Evolutionary conservation across 345 rosid genomes (phyloP), one percentile per base, ranked within the genome.

Genomic region (Sonneratia caseolaris): DNA sequence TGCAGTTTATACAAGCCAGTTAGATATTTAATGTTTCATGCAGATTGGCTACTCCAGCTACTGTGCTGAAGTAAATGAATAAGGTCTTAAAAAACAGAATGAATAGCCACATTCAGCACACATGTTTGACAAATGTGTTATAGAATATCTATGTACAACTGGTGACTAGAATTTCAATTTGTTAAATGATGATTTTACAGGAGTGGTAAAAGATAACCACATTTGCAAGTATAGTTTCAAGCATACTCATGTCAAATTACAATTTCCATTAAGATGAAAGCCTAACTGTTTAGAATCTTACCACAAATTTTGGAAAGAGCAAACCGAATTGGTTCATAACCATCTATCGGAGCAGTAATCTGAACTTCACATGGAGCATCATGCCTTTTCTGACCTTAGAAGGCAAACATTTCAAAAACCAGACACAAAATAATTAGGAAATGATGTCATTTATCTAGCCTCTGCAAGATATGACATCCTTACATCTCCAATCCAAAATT

Each of bases 401-500:
- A 79, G 51, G 45, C 72, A 72, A 49, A 73, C 43, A 69, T 66
- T 71, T 21, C 16, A 7, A 40, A 64, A 68, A 76, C 81, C 62
- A 66, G 75, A 37, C 66, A 38, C 76, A 61, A 8, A 51, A 65
- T 55, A 38, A 74, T 66, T 5, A 37, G 67, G 67, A 71, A 77
- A 40, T 18, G 15, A 24, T 7, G 18, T 8, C 2, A 65, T 74
- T 24, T 74, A 38, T 45, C 40, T 21, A 32, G 65, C 68, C 75
- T 13, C 32, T 37, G 51, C 67, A 57, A 19, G 43, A n/a, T 68
- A 70, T 57, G 59, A 56, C 51, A 71, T 36, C 57, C 75, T 65
- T 90, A 95, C 99, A 95, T 73, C 81, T 87, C 99, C 99, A 95
- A 65, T 92, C 89, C 75, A 92, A 72, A 69, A 82, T 75, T 79